phyloP scores from a whole-genome alignment of 2,329 filamentous ascomycete species.

The Arthroderma sp. region DNA sequence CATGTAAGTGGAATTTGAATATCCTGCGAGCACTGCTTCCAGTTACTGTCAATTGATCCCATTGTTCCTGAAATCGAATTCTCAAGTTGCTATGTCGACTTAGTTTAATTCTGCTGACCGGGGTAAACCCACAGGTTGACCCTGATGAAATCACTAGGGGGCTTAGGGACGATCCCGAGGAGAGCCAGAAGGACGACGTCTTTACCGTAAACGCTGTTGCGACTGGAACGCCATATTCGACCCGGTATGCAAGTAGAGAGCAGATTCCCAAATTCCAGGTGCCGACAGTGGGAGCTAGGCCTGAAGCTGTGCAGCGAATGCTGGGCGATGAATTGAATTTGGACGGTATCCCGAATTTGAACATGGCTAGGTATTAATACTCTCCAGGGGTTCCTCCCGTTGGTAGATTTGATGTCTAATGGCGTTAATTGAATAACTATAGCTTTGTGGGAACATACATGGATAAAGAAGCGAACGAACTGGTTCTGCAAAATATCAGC shows the following conservation, averaged over 20 bases:
- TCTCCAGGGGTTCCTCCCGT: too few species aligned
- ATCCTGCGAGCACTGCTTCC: not conserved
- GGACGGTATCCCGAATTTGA: slow-evolving; percentile 54
- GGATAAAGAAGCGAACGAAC: slow-evolving; percentile 50
- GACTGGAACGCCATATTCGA: slow-evolving; percentile 21
- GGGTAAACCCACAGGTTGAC: slow-evolving; percentile 13
- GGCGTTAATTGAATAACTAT: slow-evolving; percentile 1
- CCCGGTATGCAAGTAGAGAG: slow-evolving; percentile 20
- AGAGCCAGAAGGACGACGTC: slow-evolving; percentile 16
- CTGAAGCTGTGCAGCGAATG: slow-evolving; percentile 53
- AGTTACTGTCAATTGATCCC: not conserved
- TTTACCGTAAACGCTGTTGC: slow-evolving; percentile 16
- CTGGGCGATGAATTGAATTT: slow-evolving; percentile 51
- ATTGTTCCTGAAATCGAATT: too few species aligned
- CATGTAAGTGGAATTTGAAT: slow-evolving; percentile 2
- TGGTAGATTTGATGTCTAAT: too few species aligned
- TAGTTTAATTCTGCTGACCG: too few species aligned
- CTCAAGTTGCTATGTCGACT: too few species aligned
- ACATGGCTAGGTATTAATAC: slow-evolving; percentile 41
- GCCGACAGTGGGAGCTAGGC: slow-evolving; percentile 22
- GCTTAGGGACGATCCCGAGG: slow-evolving; percentile 14
- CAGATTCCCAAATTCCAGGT: slow-evolving; percentile 23
- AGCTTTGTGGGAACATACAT: slow-evolving; percentile 61
- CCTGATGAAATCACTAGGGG: slow-evolving; percentile 17
- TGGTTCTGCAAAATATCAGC: slow-evolving; percentile 54